Percentiles rank a stretch among this genome's conserved stretches.
Conservation (phyloP, 176 grass and related monocot genomes). For the Aegilops tauschii region DNA sequence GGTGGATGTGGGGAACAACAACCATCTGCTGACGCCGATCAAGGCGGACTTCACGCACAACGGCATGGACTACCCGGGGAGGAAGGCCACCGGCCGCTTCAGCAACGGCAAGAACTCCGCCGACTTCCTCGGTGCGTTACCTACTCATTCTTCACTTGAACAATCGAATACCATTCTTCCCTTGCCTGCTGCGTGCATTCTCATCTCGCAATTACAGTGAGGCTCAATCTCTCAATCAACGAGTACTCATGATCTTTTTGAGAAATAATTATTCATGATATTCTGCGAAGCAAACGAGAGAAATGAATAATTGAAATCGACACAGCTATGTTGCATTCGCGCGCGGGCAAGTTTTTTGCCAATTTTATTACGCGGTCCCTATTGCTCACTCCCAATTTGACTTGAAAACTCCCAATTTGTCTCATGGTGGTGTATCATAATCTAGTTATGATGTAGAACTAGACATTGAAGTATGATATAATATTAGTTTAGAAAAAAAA, state of each 20-base stretch:
- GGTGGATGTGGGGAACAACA: neutral
- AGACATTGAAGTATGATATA: neutral
- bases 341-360: neutral
- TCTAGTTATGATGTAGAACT: neutral
- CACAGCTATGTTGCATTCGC: neutral
- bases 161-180: neutral
- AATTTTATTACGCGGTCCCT: neutral
- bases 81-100: slow-evolving; percentile 77
- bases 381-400: neutral
- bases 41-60: too few species aligned
- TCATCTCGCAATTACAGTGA: neutral
- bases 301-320: neutral
- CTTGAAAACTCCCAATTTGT: neutral
- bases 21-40: too few species aligned
- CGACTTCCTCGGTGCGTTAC: slow-evolving; percentile 69
- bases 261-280: neutral
- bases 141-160: neutral
- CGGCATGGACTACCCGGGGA: slow-evolving; percentile 57
- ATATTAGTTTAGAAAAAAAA: too few species aligned
- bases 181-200: neutral
- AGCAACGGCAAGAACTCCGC: slow-evolving; percentile 88
- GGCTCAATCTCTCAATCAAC: neutral
- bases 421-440: too few species aligned
- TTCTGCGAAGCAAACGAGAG: neutral
- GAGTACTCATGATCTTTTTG: too few species aligned